phyloP scores from a whole-genome alignment of 208 protist genomes.

The Trypanosoma platydactyli region DNA sequence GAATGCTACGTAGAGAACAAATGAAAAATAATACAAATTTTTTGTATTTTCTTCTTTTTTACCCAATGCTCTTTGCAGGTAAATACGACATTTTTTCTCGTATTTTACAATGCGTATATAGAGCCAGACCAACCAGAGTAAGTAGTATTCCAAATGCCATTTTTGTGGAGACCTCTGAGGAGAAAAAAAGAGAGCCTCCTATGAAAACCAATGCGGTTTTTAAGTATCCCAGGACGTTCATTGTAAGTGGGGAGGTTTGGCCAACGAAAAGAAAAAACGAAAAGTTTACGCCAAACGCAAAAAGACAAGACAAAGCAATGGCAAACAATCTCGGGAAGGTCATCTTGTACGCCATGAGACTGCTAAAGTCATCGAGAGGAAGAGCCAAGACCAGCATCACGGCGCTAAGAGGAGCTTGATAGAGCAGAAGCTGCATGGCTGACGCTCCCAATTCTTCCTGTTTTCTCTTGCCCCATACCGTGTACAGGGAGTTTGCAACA shows the following conservation, averaged over 20 bases:
- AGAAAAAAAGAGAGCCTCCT: constrained; percentile 57
- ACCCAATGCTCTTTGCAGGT: background rate
- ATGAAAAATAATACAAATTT: too few species aligned
- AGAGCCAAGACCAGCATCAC: constrained; percentile 67
- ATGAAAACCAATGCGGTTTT: constrained; percentile 82
- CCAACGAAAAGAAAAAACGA: constrained; percentile 87
- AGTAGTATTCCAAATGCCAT: constrained; percentile 48
- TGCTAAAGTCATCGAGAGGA: constrained; percentile 55
- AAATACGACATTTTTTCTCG: background rate
- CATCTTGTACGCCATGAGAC: constrained; percentile 48
- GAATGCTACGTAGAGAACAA: too few species aligned
- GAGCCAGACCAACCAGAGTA: constrained; percentile 59
- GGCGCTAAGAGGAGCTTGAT: constrained; percentile 82
- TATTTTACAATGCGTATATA: constrained; percentile 56
- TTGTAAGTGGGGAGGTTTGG: constrained; percentile 80
- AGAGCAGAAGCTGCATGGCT: constrained; percentile 87
- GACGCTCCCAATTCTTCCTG: constrained; percentile 75
- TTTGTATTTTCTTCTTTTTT: too few species aligned
- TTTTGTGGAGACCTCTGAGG: constrained; percentile 27
- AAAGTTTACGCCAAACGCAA: constrained; percentile 90
- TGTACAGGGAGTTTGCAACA: constrained; percentile 86
- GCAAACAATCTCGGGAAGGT: constrained; percentile 60
- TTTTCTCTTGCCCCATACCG: constrained; percentile 89
- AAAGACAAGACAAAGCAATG: constrained; percentile 68
- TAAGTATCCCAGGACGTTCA: constrained; percentile 84